Evolutionary conservation across 768 basidiomycete species (phyloP).

Genomic region (Hydnomerulius pinastri): DNA sequence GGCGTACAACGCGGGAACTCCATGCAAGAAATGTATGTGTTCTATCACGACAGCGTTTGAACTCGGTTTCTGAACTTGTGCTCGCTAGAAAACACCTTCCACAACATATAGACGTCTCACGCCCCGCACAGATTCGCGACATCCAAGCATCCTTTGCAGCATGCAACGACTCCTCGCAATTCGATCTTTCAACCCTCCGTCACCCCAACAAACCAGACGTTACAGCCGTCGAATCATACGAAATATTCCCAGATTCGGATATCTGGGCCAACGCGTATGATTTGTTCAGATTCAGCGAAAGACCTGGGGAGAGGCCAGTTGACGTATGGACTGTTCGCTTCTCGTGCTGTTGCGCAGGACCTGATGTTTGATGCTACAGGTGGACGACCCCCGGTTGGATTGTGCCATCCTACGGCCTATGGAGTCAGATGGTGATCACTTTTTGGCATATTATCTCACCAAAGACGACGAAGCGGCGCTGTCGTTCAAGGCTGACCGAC

Average conservation of each 20-base stretch:
- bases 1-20: constrained; percentile 45
- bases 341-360: background rate
- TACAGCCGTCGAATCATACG: constrained; percentile 77
- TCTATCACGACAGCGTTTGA: background rate
- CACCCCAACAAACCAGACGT: constrained; percentile 82
- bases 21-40: constrained; percentile 57
- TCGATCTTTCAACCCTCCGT: constrained; percentile 57
- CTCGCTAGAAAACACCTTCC: constrained; percentile 48
- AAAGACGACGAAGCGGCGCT: constrained; percentile 71
- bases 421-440: constrained; percentile 87
- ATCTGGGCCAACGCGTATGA: constrained; percentile 92
- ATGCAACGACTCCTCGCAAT: constrained; percentile 50
- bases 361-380: constrained; percentile 37
- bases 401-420: constrained; percentile 86
- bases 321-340: constrained; percentile 50
- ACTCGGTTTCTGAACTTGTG: background rate
- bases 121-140: constrained; percentile 69
- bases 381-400: constrained; percentile 78
- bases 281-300: constrained; percentile 81
- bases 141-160: constrained; percentile 78
- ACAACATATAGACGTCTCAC: constrained; percentile 68
- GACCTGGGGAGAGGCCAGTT: constrained; percentile 74
- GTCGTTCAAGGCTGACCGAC: constrained; percentile 62
- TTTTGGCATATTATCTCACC: constrained; percentile 83
- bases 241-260: constrained; percentile 80